Base-by-base conservation (phyloP, 176 grass and related monocot species). In the Canna indica region DNA sequence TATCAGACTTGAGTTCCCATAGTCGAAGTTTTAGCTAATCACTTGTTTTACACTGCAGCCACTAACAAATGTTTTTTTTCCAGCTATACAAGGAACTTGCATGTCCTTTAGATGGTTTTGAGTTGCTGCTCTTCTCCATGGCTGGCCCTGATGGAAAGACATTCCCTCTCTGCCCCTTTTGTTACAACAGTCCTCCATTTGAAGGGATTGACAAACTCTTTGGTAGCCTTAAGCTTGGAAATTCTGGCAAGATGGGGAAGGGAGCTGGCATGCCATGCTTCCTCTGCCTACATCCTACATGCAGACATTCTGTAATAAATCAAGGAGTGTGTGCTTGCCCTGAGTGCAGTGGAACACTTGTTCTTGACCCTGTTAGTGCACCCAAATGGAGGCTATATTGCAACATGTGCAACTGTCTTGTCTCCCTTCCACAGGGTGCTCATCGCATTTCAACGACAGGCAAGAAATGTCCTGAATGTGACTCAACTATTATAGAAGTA, bases 71-170 rank as follows among this genome's bases (percentile, higher is more conserved):
- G 8, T 26, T 82, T 33, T 69, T 52, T 36, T 88, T 73, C 20
- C 86, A 97, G 93, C 84, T 97, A 71, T 97, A 97, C 88, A 97
- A 97, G 65, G 93, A 97, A 79, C 81, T 97, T 27, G 65, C 82
- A 73, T 91, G 93, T 77, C 88, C 93, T 60, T 83, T 97, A 59
- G 93, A 97, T 75, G 88, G 85, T 69, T 97, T 91, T 59, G 93
- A 97, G 76, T 81, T 97, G 76, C 81, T 97, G 33, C 75, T 97
- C 16, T 97, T 92, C 66, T 91, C 86, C 11, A 83, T 90, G 88
- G 74, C 76, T 47, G 93, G 88, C 33, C 83, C 88, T 32, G 88
- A 90, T 81, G 93, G 87, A 66, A 96, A 96, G 48, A 87, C 88
- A 47, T 91, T 87, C 59, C 93, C 88, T 5, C 72, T 96, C 12